These are phyloP conservation scores for Glutinoglossum americanum DNA, from an alignment of 495 filamentous ascomycete species.

Conservation along the genomic window DNA sequence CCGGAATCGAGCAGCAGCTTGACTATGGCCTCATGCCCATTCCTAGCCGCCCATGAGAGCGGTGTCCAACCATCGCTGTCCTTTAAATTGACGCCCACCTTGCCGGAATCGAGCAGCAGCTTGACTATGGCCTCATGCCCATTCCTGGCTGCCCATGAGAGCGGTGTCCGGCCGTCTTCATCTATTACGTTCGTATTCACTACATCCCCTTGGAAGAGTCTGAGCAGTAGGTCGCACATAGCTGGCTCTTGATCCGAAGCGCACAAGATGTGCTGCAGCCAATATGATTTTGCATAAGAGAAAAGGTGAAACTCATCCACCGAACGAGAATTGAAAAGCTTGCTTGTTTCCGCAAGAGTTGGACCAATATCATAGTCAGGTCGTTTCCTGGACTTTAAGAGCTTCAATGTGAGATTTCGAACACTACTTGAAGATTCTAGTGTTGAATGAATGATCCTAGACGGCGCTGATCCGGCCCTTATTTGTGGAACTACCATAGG, in stretches of 20 bases:
- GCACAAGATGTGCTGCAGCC: constrained; percentile 6
- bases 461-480: constrained; percentile 9
- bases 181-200: constrained; percentile 2
- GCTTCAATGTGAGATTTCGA: constrained; percentile 11
- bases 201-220: constrained; percentile 10
- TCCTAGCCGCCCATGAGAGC: too few relatives aligned
- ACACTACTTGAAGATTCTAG: constrained; percentile 10
- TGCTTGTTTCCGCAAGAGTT: constrained; percentile 11
- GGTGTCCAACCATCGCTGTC: too few relatives aligned
- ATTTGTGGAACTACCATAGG: constrained; percentile 10
- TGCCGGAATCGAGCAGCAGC: too few relatives aligned
- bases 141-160: too few relatives aligned
- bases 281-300: constrained; percentile 13
- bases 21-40: too few relatives aligned
- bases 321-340: constrained; percentile 3
- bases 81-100: too few relatives aligned
- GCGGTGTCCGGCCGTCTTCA: too few relatives aligned
- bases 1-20: too few relatives aligned
- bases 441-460: constrained; percentile 13
- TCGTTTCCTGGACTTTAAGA: constrained; percentile 13
- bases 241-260: constrained; percentile 3
- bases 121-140: too few relatives aligned
- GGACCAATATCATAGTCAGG: constrained; percentile 14
- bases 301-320: constrained; percentile 11
- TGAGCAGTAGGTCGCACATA: constrained; percentile 9